Percentiles rank a stretch among this genome's conserved stretches.
phyloP scores from a whole-genome alignment of 2,329 filamentous ascomycete genomes.

The Xylariaceae sp. region DNA sequence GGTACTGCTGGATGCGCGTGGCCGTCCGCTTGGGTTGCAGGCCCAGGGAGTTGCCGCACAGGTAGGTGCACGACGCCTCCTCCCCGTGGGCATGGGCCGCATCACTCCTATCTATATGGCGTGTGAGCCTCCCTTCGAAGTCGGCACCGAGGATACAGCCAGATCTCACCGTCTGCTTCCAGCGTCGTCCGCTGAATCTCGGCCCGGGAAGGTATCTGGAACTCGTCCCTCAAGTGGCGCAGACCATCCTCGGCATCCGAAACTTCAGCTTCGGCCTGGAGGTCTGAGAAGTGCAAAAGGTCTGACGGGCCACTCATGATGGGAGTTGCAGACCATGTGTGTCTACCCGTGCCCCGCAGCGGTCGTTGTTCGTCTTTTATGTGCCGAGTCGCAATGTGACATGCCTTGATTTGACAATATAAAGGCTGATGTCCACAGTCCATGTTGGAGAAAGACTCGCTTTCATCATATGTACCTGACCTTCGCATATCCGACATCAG shows the following conservation, averaged over 20 bases:
- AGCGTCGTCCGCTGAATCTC: constrained; percentile 24
- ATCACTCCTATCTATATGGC: constrained; percentile 21
- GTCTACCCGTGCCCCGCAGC: too few species aligned
- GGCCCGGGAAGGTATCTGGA: constrained; percentile 22
- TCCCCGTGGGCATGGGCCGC: constrained; percentile 17
- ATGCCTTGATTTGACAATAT: too few species aligned
- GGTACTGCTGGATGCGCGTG: constrained; percentile 59
- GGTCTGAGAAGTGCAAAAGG: constrained; percentile 15
- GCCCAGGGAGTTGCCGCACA: constrained; percentile 74
- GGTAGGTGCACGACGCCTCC: constrained; percentile 50
- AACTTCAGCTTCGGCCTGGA: constrained; percentile 20
- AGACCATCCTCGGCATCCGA: constrained; percentile 21
- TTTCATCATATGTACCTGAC: too few species aligned
- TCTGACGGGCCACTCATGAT: constrained; percentile 12
- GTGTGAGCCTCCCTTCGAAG: too few species aligned
- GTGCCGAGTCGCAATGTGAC: too few species aligned
- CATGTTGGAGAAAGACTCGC: too few species aligned
- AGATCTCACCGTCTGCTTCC: too few species aligned
- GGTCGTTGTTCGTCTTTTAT: too few species aligned
- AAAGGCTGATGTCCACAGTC: too few species aligned
- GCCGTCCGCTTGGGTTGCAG: constrained; percentile 61
- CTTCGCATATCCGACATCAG: too few species aligned
- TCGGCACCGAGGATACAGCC: too few species aligned
- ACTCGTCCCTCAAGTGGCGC: constrained; percentile 21
- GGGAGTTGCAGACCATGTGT: too few species aligned